Conservation (phyloP, 2,329 filamentous ascomycete species). For the Fusarium sp. region DNA sequence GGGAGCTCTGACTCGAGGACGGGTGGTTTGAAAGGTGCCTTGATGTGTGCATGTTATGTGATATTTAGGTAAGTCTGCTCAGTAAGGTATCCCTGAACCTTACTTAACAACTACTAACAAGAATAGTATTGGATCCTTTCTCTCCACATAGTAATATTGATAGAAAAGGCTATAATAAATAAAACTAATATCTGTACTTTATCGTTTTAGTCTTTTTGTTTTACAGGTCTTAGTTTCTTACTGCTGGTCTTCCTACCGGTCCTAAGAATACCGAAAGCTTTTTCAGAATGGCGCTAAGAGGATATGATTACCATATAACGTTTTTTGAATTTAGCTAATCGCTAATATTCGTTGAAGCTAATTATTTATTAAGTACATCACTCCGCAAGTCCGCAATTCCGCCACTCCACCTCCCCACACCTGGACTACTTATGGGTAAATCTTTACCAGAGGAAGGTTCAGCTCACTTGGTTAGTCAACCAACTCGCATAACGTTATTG, state of each 20-base stretch:
- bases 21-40: slow-evolving; percentile 61
- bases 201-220: neutral
- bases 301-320: neutral
- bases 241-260: neutral
- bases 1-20: slow-evolving; percentile 72
- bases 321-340: too few species aligned
- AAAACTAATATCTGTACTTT: accelerated
- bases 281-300: too few species aligned
- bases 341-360: too few species aligned
- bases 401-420: neutral
- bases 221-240: too few species aligned
- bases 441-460: neutral
- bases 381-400: neutral
- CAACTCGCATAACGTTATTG: neutral
- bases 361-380: neutral
- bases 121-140: neutral
- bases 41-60: slow-evolving; percentile 64
- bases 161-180: neutral
- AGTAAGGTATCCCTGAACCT: too few species aligned
- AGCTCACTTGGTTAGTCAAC: too few species aligned
- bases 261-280: neutral
- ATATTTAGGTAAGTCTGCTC: slow-evolving; percentile 54
- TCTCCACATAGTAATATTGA: neutral
- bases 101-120: neutral
- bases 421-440: neutral